Percentiles rank a stretch among this genome's conserved stretches.
Conservation (phyloP, 1,284 basidiomycete species). For the Papiliotrema fonsecae region DNA sequence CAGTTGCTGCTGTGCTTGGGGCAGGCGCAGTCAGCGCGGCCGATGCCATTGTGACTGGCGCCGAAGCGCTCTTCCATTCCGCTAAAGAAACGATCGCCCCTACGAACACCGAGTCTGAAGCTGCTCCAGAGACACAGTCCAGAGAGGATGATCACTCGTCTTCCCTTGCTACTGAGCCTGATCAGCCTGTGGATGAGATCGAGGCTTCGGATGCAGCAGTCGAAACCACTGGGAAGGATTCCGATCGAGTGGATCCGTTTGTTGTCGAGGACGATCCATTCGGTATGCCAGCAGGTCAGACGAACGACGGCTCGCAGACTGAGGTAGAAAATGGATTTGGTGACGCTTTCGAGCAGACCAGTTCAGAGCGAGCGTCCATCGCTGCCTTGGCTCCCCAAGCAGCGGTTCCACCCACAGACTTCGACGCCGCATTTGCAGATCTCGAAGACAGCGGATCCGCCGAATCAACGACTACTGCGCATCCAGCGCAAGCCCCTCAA, state of each 20-base stretch:
- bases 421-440: slow-evolving; percentile 52
- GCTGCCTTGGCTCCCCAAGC: too few relatives aligned
- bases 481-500: too few relatives aligned
- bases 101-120: too few relatives aligned
- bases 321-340: slow-evolving; percentile 37
- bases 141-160: too few relatives aligned
- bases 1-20: slow-evolving; percentile 26
- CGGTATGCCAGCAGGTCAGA: slow-evolving; percentile 28
- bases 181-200: slow-evolving; percentile 16
- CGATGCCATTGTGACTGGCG: slow-evolving; percentile 21
- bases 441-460: slow-evolving; percentile 56
- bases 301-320: slow-evolving; percentile 3
- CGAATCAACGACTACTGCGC: background rate
- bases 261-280: slow-evolving; percentile 22
- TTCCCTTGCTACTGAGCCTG: too few relatives aligned
- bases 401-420: slow-evolving; percentile 28
- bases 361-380: slow-evolving; percentile 5
- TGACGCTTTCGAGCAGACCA: slow-evolving; percentile 29
- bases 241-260: slow-evolving; percentile 18
- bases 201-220: background rate
- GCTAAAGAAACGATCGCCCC: slow-evolving; percentile 25
- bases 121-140: too few relatives aligned
- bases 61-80: slow-evolving; percentile 19
- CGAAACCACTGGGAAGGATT: slow-evolving; percentile 5
- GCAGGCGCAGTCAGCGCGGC: slow-evolving; percentile 25